phyloP scores from a whole-genome alignment of 2,329 filamentous ascomycete species.

The Sarocladium strictum region DNA sequence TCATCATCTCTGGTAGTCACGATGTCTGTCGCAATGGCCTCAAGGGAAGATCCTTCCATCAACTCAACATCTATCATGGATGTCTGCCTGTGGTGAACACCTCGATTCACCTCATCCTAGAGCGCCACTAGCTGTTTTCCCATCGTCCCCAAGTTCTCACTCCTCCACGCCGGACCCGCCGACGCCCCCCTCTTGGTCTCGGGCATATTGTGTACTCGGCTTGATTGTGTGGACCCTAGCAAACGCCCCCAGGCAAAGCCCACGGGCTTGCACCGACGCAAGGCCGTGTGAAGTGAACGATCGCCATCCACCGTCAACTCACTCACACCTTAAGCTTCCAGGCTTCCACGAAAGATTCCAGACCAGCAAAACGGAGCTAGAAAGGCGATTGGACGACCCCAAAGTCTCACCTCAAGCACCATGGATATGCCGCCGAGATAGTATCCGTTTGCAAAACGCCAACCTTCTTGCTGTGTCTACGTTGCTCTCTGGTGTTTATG shows the following conservation, averaged over 20 bases:
- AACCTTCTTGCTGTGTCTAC: neutral
- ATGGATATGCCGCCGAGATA: neutral
- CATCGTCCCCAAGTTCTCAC: neutral
- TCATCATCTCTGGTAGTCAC: too few species aligned
- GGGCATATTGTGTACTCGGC: conserved; percentile 6
- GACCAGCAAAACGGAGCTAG: neutral
- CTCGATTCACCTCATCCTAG: neutral
- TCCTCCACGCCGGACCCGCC: conserved; percentile 3
- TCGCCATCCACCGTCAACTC: neutral
- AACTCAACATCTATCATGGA: too few species aligned
- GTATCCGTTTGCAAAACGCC: neutral
- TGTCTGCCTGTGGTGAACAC: neutral
- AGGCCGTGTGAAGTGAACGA: neutral
- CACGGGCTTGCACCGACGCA: neutral
- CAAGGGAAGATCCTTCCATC: neutral
- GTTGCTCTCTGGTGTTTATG: neutral
- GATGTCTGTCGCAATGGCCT: too few species aligned
- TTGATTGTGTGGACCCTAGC: neutral
- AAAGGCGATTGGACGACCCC: neutral
- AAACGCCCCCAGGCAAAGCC: conserved; percentile 1
- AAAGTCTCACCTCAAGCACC: neutral
- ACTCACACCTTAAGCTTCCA: neutral
- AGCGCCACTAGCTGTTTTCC: neutral
- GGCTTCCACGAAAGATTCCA: conserved; percentile 5
- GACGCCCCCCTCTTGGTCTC: conserved; percentile 8